phyloP scores from a whole-genome alignment of 129 eudicot genomes.

The Flaveria linearis region DNA sequence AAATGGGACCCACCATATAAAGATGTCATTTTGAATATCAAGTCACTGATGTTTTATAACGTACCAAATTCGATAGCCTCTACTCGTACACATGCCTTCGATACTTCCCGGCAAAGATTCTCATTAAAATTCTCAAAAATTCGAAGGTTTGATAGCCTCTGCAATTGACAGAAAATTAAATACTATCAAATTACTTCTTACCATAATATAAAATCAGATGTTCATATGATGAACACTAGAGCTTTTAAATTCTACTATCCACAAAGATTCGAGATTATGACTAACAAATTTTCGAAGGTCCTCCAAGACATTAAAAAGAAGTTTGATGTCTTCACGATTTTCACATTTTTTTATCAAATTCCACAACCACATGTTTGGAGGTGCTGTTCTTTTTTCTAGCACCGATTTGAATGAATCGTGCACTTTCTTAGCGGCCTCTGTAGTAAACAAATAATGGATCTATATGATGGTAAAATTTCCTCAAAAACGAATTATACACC shows the following conservation, averaged over 20 bases:
- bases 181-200: neutral
- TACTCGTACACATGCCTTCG: slow-evolving; percentile 77
- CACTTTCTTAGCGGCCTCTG: slow-evolving; percentile 72
- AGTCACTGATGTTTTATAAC: slow-evolving; percentile 22
- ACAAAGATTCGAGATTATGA: slow-evolving; percentile 18
- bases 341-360: slow-evolving; percentile 61
- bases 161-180: slow-evolving; percentile 29
- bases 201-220: neutral
- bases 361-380: slow-evolving; percentile 92
- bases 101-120: slow-evolving; percentile 71
- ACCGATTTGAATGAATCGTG: slow-evolving; percentile 63
- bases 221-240: neutral
- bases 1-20: neutral
- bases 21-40: neutral
- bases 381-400: slow-evolving; percentile 57
- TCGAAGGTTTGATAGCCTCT: slow-evolving; percentile 90
- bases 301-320: slow-evolving; percentile 66
- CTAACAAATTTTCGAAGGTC: slow-evolving; percentile 85
- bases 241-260: slow-evolving; percentile 29
- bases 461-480: neutral
- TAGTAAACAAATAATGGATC: slow-evolving; percentile 17
- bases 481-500: slow-evolving; percentile 3
- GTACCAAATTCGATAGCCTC: slow-evolving; percentile 86
- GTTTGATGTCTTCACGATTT: slow-evolving; percentile 71
- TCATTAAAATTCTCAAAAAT: slow-evolving; percentile 74